Conservation (phyloP, 768 basidiomycete genomes). For the Rhodotorula graminis region DNA sequence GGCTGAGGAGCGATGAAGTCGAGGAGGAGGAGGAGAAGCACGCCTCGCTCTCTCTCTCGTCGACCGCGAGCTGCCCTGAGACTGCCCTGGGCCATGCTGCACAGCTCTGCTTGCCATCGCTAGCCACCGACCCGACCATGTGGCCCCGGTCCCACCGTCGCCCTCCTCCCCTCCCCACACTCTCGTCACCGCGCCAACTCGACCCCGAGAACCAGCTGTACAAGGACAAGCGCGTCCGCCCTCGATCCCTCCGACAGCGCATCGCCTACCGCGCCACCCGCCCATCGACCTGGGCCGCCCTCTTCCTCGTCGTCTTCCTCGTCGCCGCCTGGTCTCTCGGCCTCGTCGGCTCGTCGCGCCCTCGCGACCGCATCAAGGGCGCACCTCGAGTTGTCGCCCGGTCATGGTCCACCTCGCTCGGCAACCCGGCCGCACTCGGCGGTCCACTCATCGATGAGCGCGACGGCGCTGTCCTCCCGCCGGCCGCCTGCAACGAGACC, state of each 20-base stretch:
- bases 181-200: not conserved
- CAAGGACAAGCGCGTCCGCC: conserved; percentile 3
- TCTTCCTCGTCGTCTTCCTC: conserved; percentile 4
- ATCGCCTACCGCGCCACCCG: not conserved
- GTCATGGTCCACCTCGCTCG: not conserved
- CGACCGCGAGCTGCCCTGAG: too few relatives aligned
- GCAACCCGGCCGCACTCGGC: not conserved
- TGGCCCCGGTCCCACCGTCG: not conserved
- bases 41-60: too few relatives aligned
- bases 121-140: too few relatives aligned
- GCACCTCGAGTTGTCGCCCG: conserved; percentile 7
- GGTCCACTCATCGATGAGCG: not conserved
- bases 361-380: not conserved
- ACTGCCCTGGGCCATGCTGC: too few relatives aligned
- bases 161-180: not conserved
- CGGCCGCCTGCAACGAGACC: not conserved
- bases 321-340: not conserved
- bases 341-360: not conserved
- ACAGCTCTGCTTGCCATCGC: too few relatives aligned
- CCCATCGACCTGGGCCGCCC: not conserved
- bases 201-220: not conserved
- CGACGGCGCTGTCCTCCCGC: not conserved
- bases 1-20: too few relatives aligned
- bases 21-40: too few relatives aligned
- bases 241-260: not conserved